Evolutionary conservation across 257 asterid species (phyloP), one percentile per base, ranked within the genome.

Genomic region (Echium plantagineum): DNA sequence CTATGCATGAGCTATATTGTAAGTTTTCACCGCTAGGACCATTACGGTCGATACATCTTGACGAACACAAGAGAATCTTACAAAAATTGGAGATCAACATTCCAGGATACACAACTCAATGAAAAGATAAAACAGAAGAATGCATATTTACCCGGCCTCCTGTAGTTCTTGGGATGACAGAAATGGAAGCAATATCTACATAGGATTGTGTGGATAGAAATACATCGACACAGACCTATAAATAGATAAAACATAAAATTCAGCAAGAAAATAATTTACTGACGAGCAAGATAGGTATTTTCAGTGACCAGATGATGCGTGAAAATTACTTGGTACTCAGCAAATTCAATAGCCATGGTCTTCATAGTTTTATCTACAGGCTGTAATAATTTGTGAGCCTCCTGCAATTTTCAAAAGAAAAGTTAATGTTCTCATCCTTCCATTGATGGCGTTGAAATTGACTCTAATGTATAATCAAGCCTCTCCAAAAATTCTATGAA

Each of bases 211-310:
- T 73, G 38, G 99, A 86, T 69, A 93, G 75, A 71, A 93, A 93
- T 85, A 93, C 78, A 81, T 93, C 99, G 71, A 93, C 94, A 70
- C 91, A 93, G 75, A 93, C 95, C 99, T 93, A 89, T 60, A 65
- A 70, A 58, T 52, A 59, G 66, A 71, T 3, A 64, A 64, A 59
- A 65, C 63, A 65, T 20, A 35, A 61, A 35, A 61, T 3, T 15
- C 17, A 42, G 49, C 49, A 42, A 10, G 49, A 10, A 13, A 10
- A 0, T 2, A 13, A 28, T 28, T 28, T 28, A 28, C 32, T 28
- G 7, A 28, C 3, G 32, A 28, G 32, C 32, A 28, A 6, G 32
- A 28, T 2, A 28, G 32, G 32, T 28, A 28, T 28, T 28, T 28
- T 28, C 32, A 28, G 32, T 28, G 32, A 28, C 3, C 0, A 28